These are phyloP conservation scores for Xylariomycetidae sp. DNA, from an alignment of 2,329 filamentous ascomycete species.

Conservation along the genomic window DNA sequence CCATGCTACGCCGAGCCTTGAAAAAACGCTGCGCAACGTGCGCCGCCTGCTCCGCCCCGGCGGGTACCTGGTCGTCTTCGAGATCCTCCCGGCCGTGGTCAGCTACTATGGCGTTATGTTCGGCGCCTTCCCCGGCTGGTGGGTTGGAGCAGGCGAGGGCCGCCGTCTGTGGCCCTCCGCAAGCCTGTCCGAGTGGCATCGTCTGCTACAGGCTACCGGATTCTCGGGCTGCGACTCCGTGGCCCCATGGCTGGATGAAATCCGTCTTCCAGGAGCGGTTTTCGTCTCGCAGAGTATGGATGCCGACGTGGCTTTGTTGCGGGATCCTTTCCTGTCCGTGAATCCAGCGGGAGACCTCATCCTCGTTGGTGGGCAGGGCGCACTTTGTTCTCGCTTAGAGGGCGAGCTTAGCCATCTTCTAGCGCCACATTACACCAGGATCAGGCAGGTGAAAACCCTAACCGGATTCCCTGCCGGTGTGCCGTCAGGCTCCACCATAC, in stretches of 20 bases:
- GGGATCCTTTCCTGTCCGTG: slow-evolving; percentile 12
- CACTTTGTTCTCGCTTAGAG: neutral
- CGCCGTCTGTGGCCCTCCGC: slow-evolving; percentile 5
- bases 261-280: slow-evolving; percentile 6
- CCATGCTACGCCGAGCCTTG: slow-evolving; percentile 6
- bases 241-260: slow-evolving; percentile 5
- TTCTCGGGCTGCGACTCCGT: slow-evolving; percentile 19
- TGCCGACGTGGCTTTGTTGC: slow-evolving; percentile 12
- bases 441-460: neutral
- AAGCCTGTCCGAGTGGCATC: slow-evolving; percentile 15
- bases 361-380: slow-evolving; percentile 2
- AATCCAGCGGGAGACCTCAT: slow-evolving; percentile 1
- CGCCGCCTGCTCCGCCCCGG: slow-evolving; percentile 13
- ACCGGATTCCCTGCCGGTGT: neutral
- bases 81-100: slow-evolving; percentile 3
- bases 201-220: slow-evolving; percentile 12
- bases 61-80: slow-evolving; percentile 9
- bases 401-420: no score
- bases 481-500: neutral
- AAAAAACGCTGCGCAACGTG: slow-evolving; percentile 7
- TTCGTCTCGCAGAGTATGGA: slow-evolving; percentile 20
- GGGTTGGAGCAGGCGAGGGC: slow-evolving; percentile 15
- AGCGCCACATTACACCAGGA: no score
- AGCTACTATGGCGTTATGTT: slow-evolving; percentile 9
- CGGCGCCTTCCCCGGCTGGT: slow-evolving; percentile 16